phyloP scores from a whole-genome alignment of 169 alveolate genomes.

The Plasmodium gonderi region DNA sequence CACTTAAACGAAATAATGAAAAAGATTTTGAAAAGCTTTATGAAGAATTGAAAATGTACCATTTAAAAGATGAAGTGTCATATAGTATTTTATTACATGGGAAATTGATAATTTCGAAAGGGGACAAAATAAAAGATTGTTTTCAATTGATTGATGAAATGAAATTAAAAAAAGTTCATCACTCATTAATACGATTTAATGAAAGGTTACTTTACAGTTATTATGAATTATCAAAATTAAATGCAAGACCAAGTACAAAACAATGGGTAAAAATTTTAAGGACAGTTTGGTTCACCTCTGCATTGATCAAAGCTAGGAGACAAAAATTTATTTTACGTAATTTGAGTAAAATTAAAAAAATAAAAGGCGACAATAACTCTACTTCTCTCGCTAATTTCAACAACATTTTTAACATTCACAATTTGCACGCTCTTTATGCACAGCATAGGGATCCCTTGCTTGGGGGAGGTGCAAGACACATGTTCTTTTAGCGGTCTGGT shows the following conservation, averaged over 20 bases:
- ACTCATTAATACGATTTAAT: constrained; percentile 45
- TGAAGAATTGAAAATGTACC: constrained; percentile 18
- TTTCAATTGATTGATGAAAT: constrained; percentile 35
- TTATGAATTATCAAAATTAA: constrained; percentile 36
- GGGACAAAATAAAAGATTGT: constrained; percentile 4
- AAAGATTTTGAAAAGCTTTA: constrained; percentile 30
- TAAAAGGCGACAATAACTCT: constrained; percentile 1
- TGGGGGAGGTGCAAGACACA: not conserved
- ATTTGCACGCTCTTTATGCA: constrained; percentile 12
- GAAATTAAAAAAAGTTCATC: constrained; percentile 36
- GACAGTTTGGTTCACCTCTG: constrained; percentile 64
- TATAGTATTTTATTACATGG: constrained; percentile 58
- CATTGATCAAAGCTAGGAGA: constrained; percentile 57
- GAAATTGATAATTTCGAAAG: constrained; percentile 16
- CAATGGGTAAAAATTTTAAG: constrained; percentile 61
- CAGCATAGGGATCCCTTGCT: constrained; percentile 50
- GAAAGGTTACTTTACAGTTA: constrained; percentile 36
- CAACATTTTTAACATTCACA: constrained; percentile 35
- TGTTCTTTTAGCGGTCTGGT: no score
- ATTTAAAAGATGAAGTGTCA: constrained; percentile 64
- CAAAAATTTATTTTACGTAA: constrained; percentile 28
- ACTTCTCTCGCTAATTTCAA: constrained; percentile 25
- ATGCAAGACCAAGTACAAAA: constrained; percentile 9
- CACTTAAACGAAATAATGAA: constrained; percentile 24
- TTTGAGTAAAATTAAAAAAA: constrained; percentile 11